Percentiles rank a stretch among this genome's conserved stretches.
Evolutionary conservation across 495 filamentous ascomycete genomes (phyloP).

Genomic region (Collariella sp.): DNA sequence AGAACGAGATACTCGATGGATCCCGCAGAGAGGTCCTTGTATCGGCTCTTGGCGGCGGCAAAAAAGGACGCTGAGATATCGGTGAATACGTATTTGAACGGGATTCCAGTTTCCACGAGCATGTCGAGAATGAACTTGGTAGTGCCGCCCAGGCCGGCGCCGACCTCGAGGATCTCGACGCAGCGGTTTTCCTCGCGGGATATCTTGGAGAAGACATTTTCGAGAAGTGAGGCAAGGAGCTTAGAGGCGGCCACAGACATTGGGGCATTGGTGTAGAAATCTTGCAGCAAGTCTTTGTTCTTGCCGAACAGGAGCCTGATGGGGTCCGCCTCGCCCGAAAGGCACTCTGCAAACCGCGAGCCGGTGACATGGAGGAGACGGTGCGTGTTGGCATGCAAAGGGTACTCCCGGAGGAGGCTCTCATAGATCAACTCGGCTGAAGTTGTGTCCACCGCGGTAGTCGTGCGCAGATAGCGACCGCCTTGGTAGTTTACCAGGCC

Average conservation of each 20-base stretch:
- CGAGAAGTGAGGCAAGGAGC: background rate
- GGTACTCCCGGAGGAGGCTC: background rate
- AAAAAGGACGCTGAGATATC: constrained; percentile 46
- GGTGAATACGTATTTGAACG: constrained; percentile 43
- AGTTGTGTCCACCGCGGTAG: background rate
- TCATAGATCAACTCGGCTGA: background rate
- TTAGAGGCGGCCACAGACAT: background rate
- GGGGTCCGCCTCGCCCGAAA: background rate
- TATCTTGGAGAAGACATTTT: background rate
- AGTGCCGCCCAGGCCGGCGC: constrained; percentile 43
- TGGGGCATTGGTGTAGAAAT: background rate
- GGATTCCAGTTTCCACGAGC: constrained; percentile 26
- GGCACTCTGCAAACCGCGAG: background rate
- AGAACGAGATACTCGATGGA: constrained; percentile 37
- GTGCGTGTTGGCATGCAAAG: background rate
- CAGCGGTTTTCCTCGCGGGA: background rate
- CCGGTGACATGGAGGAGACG: background rate
- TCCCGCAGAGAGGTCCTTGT: constrained; percentile 18
- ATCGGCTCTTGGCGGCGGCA: constrained; percentile 38
- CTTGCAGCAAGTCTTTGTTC: background rate
- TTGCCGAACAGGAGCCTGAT: background rate
- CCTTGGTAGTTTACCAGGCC: background rate
- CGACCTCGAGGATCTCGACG: constrained; percentile 39
- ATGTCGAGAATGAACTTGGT: constrained; percentile 19
- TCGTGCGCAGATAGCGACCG: background rate